phyloP scores from a whole-genome alignment of 768 basidiomycete species.

The Mycena galericulata region DNA sequence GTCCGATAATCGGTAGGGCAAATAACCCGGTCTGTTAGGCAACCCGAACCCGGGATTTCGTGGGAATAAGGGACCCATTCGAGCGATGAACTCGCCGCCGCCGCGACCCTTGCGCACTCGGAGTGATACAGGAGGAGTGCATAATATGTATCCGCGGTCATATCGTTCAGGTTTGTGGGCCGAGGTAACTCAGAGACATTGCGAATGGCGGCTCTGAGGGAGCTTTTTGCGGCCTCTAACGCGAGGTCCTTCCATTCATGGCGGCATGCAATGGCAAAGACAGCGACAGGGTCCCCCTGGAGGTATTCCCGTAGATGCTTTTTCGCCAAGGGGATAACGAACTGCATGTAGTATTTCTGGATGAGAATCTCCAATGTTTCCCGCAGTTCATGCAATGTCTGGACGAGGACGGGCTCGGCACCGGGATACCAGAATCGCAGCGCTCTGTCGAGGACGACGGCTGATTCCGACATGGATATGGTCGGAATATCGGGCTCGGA shows the following conservation, averaged over 20 bases:
- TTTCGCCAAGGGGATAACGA: neutral
- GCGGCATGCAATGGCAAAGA: slow-evolving; percentile 1
- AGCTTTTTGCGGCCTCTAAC: neutral
- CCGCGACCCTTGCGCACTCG: neutral
- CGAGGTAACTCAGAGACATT: neutral
- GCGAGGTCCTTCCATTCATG: slow-evolving; percentile 8
- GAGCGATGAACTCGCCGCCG: neutral
- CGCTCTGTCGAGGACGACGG: neutral
- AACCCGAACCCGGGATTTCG: neutral
- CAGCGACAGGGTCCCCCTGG: neutral
- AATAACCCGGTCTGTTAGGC: neutral
- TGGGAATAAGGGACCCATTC: neutral
- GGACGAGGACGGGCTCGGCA: neutral
- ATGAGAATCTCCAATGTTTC: neutral
- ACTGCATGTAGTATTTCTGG: slow-evolving; percentile 10
- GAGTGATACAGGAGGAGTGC: neutral
- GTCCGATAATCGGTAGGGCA: neutral
- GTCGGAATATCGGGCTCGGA: neutral
- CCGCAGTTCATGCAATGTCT: neutral
- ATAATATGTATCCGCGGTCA: neutral
- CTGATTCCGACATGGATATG: neutral
- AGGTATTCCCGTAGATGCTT: neutral
- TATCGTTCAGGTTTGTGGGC: neutral
- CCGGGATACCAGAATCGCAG: slow-evolving; percentile 13
- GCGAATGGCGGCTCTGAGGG: neutral